These are phyloP conservation scores for Fusarium buharicum DNA, from an alignment of 2,329 filamentous ascomycete genomes.

Conservation along the genomic window DNA sequence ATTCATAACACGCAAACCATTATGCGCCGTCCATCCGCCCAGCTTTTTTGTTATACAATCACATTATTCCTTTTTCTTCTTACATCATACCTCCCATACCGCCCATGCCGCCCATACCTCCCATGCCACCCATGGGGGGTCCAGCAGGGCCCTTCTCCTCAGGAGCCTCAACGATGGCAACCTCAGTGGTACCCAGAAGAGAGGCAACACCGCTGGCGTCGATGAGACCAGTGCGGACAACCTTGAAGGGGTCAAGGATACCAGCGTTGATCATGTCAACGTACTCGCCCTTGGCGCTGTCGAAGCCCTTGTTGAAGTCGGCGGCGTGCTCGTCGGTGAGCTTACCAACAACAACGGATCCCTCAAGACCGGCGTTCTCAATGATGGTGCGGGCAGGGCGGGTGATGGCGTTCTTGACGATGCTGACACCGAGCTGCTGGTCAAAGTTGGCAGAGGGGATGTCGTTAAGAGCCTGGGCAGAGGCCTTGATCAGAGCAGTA, in stretches of 20 bases:
- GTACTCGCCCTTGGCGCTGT: slow-evolving; percentile 96
- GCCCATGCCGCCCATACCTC: slow-evolving; percentile 69
- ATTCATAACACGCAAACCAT: slow-evolving; percentile 61
- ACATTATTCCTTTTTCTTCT: slow-evolving; percentile 46
- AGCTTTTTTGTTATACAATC: slow-evolving; percentile 47
- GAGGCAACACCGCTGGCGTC: slow-evolving; percentile 97
- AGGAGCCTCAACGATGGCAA: slow-evolving; percentile 94
- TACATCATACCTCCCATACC: slow-evolving; percentile 70
- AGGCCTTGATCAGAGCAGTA: slow-evolving; percentile 97
- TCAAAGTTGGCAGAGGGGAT: slow-evolving; percentile 96
- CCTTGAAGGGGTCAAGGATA: slow-evolving; percentile 99
- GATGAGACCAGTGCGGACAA: slow-evolving; percentile 93
- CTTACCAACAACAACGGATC: slow-evolving; percentile 96
- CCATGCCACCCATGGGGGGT: slow-evolving; percentile 71
- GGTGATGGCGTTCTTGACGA: slow-evolving; percentile 98
- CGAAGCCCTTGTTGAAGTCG: slow-evolving; percentile 99
- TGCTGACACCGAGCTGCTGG: slow-evolving; percentile 97
- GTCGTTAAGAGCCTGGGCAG: slow-evolving; percentile 83
- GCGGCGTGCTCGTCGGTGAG: slow-evolving; percentile 89
- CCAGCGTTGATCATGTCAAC: slow-evolving; percentile 97
- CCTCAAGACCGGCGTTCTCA: slow-evolving; percentile 96
- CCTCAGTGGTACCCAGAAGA: slow-evolving; percentile 96
- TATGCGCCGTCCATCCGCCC: slow-evolving; percentile 54
- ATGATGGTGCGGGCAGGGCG: slow-evolving; percentile 94
- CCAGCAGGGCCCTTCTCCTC: slow-evolving; percentile 85